Evolutionary conservation across 2,329 filamentous ascomycete genomes (phyloP), one percentile per base, ranked within the genome.

Genomic region (Alternaria atra): DNA sequence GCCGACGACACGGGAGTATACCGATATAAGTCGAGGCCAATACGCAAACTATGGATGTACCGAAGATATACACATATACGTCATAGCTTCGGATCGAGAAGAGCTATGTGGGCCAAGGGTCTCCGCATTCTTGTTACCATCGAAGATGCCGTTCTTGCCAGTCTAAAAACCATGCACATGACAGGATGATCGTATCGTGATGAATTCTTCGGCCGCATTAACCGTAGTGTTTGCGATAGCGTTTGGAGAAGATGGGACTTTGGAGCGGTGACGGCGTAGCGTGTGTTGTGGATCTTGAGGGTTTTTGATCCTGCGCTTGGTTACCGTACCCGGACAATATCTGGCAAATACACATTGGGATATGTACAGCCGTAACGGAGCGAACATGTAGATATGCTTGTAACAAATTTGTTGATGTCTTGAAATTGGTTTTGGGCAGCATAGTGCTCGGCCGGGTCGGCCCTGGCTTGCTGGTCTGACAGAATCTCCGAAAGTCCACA

Each of bases 71-170:
- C 5, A 9, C 27, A 29, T 29, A 8, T 40, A 40, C 17, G 37
- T 40, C 37, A 40, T 40, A 40, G 37, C 37, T 6, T 40, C 17
- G 10, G 17, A 5, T 39, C n/a, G 37, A 39, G 37, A 17, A 39
- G 17, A 39, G 8, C 10, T 12, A 23, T 23, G 37, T 40, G 37
- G 37, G 37, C 12, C 37, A 20, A 40, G 37, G 17, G 37, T 23
- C 37, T 40, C 17, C 20, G 46, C 20, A 15, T 6, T 50, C 13
- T 37, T 25, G 20, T 37, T 13, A 17, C 20, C 12, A 50, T 35
- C 7, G 32, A 50, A 27, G 46, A 50, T 50, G 46, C 46, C 46
- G 20, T 50, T 25, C 12, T 15, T 50, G 20, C 46, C 46, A 50
- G 30, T n/a, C 12, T 12, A 6, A 15, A 10, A 25, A 4, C 20